phyloP scores from a whole-genome alignment of 208 protist species.

The Trypanosoma caninum region DNA sequence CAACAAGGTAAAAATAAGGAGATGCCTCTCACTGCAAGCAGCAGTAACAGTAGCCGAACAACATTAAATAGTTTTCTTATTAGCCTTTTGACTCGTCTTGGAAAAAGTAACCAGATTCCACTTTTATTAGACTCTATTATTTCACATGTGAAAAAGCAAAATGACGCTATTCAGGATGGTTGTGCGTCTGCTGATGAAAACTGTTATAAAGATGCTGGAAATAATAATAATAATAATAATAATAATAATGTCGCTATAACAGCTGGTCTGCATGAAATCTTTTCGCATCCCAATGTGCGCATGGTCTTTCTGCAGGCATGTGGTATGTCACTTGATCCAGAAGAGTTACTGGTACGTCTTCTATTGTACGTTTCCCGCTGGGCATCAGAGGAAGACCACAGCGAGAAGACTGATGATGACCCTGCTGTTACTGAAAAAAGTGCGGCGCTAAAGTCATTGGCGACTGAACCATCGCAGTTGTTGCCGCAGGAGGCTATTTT shows the following conservation, averaged over 20 bases:
- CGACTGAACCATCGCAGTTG: conserved; percentile 3
- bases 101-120: conserved; percentile 61
- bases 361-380: conserved; percentile 28
- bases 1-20: neutral
- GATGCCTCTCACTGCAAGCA: neutral
- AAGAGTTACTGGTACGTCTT: conserved; percentile 44
- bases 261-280: conserved; percentile 36
- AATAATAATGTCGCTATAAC: neutral
- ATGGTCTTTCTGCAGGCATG: conserved; percentile 41
- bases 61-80: conserved; percentile 49
- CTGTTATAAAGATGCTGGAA: neutral
- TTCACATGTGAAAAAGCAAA: neutral
- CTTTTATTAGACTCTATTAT: conserved; percentile 61
- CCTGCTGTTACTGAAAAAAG: neutral
- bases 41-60: conserved; percentile 1
- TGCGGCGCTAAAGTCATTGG: neutral
- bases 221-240: neutral
- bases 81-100: conserved; percentile 42
- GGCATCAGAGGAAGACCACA: conserved; percentile 15
- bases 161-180: neutral
- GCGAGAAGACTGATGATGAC: neutral
- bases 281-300: conserved; percentile 36
- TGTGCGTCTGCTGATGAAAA: too few relatives aligned
- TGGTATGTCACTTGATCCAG: conserved; percentile 52
- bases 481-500: conserved; percentile 38